Conservation (phyloP, 495 filamentous ascomycete species). For the Lentithecium fluviatile region DNA sequence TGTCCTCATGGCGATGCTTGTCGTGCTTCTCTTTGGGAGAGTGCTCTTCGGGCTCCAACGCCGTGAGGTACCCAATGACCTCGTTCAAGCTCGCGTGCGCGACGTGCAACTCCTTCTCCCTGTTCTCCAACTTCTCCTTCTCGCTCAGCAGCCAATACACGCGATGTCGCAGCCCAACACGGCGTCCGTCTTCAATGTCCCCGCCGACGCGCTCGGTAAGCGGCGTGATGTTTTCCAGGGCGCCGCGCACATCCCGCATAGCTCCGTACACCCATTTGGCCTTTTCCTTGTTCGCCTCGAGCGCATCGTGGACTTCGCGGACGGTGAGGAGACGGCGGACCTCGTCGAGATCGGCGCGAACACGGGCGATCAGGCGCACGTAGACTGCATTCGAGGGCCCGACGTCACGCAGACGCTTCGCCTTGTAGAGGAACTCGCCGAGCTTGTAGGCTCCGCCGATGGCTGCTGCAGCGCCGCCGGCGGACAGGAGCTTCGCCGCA, state of each 20-base stretch:
- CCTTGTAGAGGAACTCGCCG: constrained; percentile 26
- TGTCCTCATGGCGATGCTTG: not conserved
- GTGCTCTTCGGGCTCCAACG: constrained; percentile 20
- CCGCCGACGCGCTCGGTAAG: constrained; percentile 25
- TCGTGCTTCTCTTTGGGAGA: not conserved
- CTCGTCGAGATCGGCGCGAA: constrained; percentile 31
- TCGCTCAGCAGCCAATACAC: constrained; percentile 27
- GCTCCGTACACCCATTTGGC: constrained; percentile 30
- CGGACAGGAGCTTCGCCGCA: constrained; percentile 10
- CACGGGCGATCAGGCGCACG: constrained; percentile 29
- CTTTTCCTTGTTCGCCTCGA: constrained; percentile 17
- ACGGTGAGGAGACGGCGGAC: constrained; percentile 31
- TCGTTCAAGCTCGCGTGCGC: constrained; percentile 28
- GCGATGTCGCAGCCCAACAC: constrained; percentile 25
- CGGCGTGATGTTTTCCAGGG: constrained; percentile 29
- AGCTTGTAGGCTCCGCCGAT: constrained; percentile 32
- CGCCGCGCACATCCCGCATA: constrained; percentile 30
- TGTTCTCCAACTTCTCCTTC: constrained; percentile 34
- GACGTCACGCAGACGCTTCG: constrained; percentile 28
- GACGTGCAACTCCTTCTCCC: constrained; percentile 23
- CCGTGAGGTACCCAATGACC: constrained; percentile 26
- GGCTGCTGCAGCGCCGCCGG: constrained; percentile 17
- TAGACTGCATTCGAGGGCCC: constrained; percentile 30
- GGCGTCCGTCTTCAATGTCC: constrained; percentile 19
- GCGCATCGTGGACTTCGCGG: constrained; percentile 24